Evolutionary conservation across 2,329 filamentous ascomycete species (phyloP).

Genomic region (Xylaria sp.): DNA sequence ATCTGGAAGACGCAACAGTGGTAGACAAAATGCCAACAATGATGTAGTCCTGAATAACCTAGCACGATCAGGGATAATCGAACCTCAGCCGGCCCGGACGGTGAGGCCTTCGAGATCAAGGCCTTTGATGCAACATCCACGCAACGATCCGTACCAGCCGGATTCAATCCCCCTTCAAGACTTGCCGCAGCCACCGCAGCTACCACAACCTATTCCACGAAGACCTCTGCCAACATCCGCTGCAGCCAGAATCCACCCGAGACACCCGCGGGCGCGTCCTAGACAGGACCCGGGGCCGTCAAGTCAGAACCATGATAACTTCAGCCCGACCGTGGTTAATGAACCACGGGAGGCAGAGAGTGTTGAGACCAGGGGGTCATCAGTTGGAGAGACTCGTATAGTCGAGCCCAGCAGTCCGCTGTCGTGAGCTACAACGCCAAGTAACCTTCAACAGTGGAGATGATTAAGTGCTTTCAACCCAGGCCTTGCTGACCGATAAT

Average conservation of each 20-base stretch:
- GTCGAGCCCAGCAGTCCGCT: not conserved
- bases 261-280: not conserved
- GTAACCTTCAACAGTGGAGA: not conserved
- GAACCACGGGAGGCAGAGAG: not conserved
- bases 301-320: not conserved
- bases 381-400: not conserved
- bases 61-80: not conserved
- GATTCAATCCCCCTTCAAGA: not conserved
- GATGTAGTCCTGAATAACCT: not conserved
- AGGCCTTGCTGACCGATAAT: not conserved
- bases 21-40: not conserved
- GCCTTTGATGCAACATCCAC: not conserved
- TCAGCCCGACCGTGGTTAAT: not conserved
- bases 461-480: not conserved
- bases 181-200: not conserved
- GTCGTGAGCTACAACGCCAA: not conserved
- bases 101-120: not conserved
- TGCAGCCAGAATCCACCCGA: not conserved
- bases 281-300: no score
- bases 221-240: not conserved
- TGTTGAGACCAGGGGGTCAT: not conserved
- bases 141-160: not conserved
- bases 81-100: not conserved
- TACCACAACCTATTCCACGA: not conserved
- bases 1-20: not conserved